phyloP scores from a whole-genome alignment of 2,329 filamentous ascomycete species.

The Juglanconis oblonga region DNA sequence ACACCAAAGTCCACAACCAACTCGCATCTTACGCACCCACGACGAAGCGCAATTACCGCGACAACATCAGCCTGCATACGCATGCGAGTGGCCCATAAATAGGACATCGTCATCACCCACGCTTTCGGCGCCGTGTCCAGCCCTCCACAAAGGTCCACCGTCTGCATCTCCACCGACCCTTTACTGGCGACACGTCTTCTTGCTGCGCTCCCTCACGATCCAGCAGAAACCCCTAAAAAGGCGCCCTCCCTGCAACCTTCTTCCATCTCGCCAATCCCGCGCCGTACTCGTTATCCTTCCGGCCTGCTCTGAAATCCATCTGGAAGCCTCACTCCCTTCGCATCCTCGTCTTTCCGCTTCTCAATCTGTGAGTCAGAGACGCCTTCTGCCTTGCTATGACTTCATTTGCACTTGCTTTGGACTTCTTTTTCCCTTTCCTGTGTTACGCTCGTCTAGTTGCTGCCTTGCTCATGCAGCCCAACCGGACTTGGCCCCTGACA shows the following conservation, averaged over 20 bases:
- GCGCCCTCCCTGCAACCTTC: constrained; percentile 25
- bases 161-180: constrained; percentile 14
- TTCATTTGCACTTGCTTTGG: neutral
- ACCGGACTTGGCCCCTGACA: constrained; percentile 9
- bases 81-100: constrained; percentile 22
- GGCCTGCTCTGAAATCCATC: constrained; percentile 6
- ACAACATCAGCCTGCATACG: constrained; percentile 15
- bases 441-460: constrained; percentile 4
- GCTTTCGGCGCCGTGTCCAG: constrained; percentile 25
- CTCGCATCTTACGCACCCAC: neutral
- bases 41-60: constrained; percentile 8
- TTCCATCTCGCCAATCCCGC: constrained; percentile 25
- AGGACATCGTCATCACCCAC: constrained; percentile 19
- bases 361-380: constrained; percentile 28
- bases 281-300: constrained; percentile 19
- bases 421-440: constrained; percentile 9
- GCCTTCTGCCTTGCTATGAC: constrained; percentile 11
- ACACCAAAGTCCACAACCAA: neutral
- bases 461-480: constrained; percentile 2
- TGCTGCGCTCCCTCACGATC: constrained; percentile 22
- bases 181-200: constrained; percentile 22
- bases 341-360: constrained; percentile 8
- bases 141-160: constrained; percentile 19
- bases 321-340: constrained; percentile 18
- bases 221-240: constrained; percentile 20